Conservation (phyloP, 192 early-diverging fungal genomes). For the Coemansia sp. region DNA sequence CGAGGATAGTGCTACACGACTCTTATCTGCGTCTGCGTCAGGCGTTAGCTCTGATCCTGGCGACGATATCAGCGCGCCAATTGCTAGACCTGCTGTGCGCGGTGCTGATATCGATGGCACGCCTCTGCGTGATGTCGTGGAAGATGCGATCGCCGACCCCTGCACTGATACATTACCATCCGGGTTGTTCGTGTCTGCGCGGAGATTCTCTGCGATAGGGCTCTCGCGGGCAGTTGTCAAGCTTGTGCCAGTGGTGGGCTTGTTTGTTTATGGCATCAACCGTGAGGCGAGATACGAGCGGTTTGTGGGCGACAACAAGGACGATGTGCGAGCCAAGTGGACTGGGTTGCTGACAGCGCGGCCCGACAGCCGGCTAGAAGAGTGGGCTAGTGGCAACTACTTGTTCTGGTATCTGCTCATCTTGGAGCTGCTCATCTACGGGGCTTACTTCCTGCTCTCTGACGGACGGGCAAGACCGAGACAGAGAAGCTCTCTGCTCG, state of each 20-base stretch:
- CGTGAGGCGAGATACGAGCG: conserved; percentile 37
- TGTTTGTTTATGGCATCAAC: conserved; percentile 38
- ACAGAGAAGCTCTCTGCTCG: background rate
- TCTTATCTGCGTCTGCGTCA: background rate
- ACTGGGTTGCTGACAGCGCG: conserved; percentile 23
- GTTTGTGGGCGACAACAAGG: conserved; percentile 29
- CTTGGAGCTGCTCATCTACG: conserved; percentile 29
- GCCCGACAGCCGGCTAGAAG: conserved; percentile 36
- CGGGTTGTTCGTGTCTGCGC: background rate
- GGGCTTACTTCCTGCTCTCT: conserved; percentile 16
- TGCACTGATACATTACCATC: conserved; percentile 1
- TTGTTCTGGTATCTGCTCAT: conserved; percentile 37
- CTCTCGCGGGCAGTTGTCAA: conserved; percentile 25
- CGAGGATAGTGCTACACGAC: background rate
- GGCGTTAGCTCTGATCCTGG: background rate
- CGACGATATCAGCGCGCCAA: background rate
- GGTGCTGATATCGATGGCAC: conserved; percentile 26
- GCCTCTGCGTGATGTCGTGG: conserved; percentile 23
- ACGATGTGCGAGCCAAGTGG: conserved; percentile 37
- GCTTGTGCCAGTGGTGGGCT: conserved; percentile 23
- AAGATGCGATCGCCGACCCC: conserved; percentile 33
- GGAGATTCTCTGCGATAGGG: conserved; percentile 35
- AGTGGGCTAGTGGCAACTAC: conserved; percentile 35
- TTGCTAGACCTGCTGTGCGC: background rate
- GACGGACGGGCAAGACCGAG: conserved; percentile 11